Evolutionary conservation across 768 basidiomycete genomes (phyloP), one percentile per base, ranked within the genome.

Genomic region (Crepidotus variabilis): DNA sequence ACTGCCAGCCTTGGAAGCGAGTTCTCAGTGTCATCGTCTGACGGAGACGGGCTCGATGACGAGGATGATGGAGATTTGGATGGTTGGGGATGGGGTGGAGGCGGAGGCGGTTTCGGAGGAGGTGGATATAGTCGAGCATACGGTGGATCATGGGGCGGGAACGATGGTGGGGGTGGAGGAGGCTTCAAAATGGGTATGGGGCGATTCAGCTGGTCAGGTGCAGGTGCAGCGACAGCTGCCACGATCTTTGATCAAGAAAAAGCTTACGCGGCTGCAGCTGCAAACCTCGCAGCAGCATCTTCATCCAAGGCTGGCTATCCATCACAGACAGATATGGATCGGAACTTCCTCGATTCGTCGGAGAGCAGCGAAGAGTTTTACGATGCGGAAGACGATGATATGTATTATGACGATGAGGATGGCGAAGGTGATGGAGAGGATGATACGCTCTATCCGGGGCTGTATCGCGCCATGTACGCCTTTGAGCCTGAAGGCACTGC

Each of bases 401-500:
- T 55, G 1, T 64, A 61, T 0, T 60, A 66, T 4, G 67, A 64
- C 2, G 66, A 64, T 8, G 62, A 57, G 1, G 68, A 64, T 1
- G 70, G 70, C 1, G 69, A 61, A 14, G 62, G 49, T n/a, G 69
- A 39, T 2, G 75, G 73, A 1, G 72, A 71, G 6, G 75, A 74
- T 14, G 77, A 75, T 6, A 76, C 75, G 43, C 76, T 90, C 1
- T 71, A 75, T 20, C 87, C 91, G 0, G 92, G 92, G 0, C 57
- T 88, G 1, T 94, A 94, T 64, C 82, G 86, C 14, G 90, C 92
- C 7, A 11, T 91, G 68, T 94, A 87, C 60, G 77, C 84, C 3
- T 93, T 94, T 60, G 84, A 86, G 57, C 87, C 89, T 0, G 89
- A 92, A 63, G 87, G 90, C 1, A 83, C 82, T 16, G 87, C 89